Conservation (phyloP, 371 early-diverging fungal species). For the Modicella reniformis region DNA sequence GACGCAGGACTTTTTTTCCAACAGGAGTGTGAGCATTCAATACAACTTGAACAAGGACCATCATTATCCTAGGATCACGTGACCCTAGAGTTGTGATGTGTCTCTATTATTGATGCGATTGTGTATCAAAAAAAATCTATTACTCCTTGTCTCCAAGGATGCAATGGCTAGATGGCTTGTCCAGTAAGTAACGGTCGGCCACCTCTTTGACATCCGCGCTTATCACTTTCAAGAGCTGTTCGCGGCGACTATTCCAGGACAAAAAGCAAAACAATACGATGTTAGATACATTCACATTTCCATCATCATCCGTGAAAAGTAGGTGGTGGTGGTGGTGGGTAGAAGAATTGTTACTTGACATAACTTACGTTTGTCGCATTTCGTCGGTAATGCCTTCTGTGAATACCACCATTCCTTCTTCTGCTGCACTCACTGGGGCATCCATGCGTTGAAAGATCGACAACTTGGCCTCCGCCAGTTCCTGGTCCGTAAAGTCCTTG, state of each 20-base stretch:
- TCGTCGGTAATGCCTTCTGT: constrained; percentile 83
- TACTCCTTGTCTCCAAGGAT: constrained; percentile 47
- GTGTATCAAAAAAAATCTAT: background rate
- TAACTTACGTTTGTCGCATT: constrained; percentile 83
- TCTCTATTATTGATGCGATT: background rate
- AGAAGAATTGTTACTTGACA: background rate
- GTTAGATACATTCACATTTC: background rate
- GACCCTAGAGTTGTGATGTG: no score
- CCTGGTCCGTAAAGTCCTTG: constrained; percentile 57
- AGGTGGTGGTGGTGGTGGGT: background rate
- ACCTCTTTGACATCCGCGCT: constrained; percentile 76
- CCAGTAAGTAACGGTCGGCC: constrained; percentile 74
- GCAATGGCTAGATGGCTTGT: constrained; percentile 47
- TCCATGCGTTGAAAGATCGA: constrained; percentile 87
- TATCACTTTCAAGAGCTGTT: constrained; percentile 75
- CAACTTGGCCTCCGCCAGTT: constrained; percentile 92
- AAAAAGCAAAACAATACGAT: constrained; percentile 3
- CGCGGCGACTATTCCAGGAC: constrained; percentile 69
- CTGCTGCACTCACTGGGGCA: constrained; percentile 83
- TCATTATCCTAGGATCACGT: no score
- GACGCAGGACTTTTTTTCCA: no score
- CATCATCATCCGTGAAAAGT: no score
- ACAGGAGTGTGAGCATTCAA: no score
- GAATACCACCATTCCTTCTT: constrained; percentile 87
- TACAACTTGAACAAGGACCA: no score